phyloP scores from a whole-genome alignment of 371 early-diverging fungal species.

The Mortierella sp. region DNA sequence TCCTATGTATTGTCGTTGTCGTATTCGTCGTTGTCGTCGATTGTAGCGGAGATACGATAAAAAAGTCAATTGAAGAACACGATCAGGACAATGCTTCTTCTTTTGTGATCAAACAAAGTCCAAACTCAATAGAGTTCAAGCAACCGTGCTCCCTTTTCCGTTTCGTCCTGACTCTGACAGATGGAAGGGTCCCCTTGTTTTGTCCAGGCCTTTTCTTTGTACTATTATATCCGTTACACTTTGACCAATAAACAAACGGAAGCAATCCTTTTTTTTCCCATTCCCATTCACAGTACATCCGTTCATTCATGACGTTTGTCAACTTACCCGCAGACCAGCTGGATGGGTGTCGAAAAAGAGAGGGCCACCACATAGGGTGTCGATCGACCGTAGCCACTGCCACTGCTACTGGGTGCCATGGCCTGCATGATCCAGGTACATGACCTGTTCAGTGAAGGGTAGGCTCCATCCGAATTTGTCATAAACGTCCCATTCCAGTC shows the following conservation, averaged over 20 bases:
- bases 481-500: conserved; percentile 44
- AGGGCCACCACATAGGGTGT: conserved; percentile 40
- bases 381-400: neutral
- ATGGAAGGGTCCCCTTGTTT: neutral
- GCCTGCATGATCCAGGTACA: conserved; percentile 45
- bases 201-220: neutral
- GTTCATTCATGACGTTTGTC: neutral
- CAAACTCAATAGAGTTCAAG: neutral
- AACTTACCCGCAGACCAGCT: conserved; percentile 54
- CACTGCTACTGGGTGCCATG: neutral
- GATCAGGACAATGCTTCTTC: no score
- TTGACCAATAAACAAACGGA: neutral
- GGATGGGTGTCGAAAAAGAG: conserved; percentile 37
- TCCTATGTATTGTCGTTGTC: conserved; percentile 25
- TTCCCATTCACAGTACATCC: neutral
- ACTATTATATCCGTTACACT: neutral
- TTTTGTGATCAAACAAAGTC: neutral
- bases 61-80: neutral
- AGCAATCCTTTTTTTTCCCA: neutral
- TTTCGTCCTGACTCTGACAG: no score
- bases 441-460: conserved; percentile 22
- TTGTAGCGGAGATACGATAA: neutral
- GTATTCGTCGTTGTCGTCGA: no score
- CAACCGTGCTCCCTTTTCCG: neutral
- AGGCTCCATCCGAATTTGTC: conserved; percentile 47